Evolutionary conservation across 768 basidiomycete genomes (phyloP), one percentile per base, ranked within the genome.

Genomic region (Tephrocybe sp.): DNA sequence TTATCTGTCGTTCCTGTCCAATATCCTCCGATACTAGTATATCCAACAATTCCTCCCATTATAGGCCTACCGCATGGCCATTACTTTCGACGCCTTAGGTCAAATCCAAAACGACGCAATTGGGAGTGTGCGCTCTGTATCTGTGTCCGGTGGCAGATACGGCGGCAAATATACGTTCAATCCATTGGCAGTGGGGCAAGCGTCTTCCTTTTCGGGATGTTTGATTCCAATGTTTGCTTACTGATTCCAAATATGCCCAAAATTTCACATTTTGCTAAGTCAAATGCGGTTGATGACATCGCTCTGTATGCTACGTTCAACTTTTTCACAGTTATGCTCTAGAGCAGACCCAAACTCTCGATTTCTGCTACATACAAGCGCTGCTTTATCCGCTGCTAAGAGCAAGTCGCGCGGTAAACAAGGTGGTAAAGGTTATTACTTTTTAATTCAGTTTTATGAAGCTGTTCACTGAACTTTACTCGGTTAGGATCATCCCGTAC

Each of bases 401-500:
- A 23, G 28, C 11, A 50, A 53, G 34, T 30, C 36, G 6, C 9
- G 36, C 28, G 9, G 23, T 14, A 38, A 43, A 44, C 9, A 23
- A 7, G 12, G 40, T 41, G 30, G 45, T 53, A 26, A 32, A 8
- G 23, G n/a, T 20, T 10, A 4, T 34, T 48, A 25, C 21, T 15
- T 11, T 23, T n/a, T 20, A 18, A 18, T 34, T 11, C 6, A 21
- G 15, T 34, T 30, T 30, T 18, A 45, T 39, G 18, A n/a, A 15
- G 6, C 15, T 9, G 41, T n/a, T 45, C n/a, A 3, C 8, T 30
- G 18, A 18, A 36, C 15, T 36, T 36, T n/a, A 20, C 38, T 18
- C 20, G n/a, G 18, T n/a, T 17, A 60, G 59, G 53, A 37, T 47
- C 54, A 5, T 62, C 58, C 6, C 51, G 58, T 7, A 56, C 54